These are phyloP conservation scores for Metarhizium brunneum DNA, from an alignment of 2,329 filamentous ascomycete species.

Conservation along the genomic window DNA sequence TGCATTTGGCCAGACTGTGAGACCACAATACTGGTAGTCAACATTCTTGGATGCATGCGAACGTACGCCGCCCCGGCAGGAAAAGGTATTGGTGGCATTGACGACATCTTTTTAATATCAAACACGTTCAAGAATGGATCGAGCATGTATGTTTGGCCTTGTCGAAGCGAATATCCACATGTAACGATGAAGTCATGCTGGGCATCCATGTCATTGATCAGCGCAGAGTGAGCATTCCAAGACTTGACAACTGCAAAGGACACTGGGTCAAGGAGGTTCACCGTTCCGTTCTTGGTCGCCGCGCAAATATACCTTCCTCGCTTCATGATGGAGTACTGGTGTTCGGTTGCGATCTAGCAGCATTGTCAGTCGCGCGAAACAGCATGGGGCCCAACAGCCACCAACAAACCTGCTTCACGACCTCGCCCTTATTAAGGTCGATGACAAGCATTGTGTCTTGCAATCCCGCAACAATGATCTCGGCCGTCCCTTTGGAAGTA, in stretches of 20 bases:
- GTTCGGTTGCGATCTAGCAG: constrained; percentile 39
- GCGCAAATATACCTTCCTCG: constrained; percentile 85
- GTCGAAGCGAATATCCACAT: constrained; percentile 83
- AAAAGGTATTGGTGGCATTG: constrained; percentile 83
- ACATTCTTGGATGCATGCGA: constrained; percentile 91
- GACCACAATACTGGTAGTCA: constrained; percentile 87
- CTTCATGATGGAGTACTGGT: constrained; percentile 87
- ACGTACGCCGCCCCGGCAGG: constrained; percentile 90
- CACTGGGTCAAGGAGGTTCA: constrained; percentile 77
- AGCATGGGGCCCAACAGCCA: background rate
- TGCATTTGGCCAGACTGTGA: constrained; percentile 91
- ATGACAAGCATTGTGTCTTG: constrained; percentile 79
- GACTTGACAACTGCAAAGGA: constrained; percentile 71
- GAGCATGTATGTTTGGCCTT: constrained; percentile 63
- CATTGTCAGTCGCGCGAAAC: constrained; percentile 19
- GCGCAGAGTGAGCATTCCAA: constrained; percentile 83
- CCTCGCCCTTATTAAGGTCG: constrained; percentile 59
- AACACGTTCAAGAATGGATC: constrained; percentile 94
- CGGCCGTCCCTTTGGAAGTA: constrained; percentile 72
- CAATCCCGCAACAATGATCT: constrained; percentile 79
- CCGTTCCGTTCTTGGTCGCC: constrained; percentile 70
- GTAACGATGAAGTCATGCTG: constrained; percentile 92
- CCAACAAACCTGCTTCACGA: constrained; percentile 51
- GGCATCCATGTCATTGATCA: constrained; percentile 94
- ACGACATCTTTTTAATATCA: constrained; percentile 82